phyloP scores from a whole-genome alignment of 2,329 filamentous ascomycete genomes.

The Dactylonectria macrodidyma region DNA sequence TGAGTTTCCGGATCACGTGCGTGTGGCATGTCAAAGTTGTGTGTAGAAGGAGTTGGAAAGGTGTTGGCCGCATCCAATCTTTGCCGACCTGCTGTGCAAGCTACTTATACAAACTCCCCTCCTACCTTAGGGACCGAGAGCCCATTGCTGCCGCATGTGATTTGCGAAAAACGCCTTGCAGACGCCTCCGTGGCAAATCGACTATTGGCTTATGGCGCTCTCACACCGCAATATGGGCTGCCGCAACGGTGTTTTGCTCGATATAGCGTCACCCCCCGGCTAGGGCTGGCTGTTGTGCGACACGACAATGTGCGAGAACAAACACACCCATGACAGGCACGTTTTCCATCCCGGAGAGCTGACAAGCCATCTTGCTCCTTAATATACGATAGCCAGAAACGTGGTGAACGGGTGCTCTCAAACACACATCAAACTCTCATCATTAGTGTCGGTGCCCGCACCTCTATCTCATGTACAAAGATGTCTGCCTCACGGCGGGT shows the following conservation, averaged over 20 bases:
- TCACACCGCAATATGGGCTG: background rate
- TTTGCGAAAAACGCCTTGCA: background rate
- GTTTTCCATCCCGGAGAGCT: background rate
- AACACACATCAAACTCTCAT: background rate
- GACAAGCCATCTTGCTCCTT: background rate
- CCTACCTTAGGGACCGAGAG: too few species aligned
- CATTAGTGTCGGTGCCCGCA: background rate
- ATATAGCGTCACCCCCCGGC: background rate
- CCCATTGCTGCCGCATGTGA: too few species aligned
- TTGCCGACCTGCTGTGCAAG: background rate
- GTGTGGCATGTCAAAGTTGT: background rate
- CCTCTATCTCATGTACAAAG: background rate
- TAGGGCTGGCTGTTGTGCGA: background rate
- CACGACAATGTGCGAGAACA: background rate
- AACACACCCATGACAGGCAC: background rate
- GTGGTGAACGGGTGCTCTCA: background rate
- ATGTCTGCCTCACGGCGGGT: background rate
- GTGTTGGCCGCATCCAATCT: background rate
- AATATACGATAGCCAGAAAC: background rate
- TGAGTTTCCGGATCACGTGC: slow-evolving; percentile 1
- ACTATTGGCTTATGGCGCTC: background rate
- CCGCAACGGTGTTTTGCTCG: background rate
- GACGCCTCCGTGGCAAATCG: background rate
- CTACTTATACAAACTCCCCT: background rate
- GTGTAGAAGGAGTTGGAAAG: background rate